Base-by-base conservation (phyloP, 176 grass and related monocot genomes). In the Metroxylon sagu region DNA sequence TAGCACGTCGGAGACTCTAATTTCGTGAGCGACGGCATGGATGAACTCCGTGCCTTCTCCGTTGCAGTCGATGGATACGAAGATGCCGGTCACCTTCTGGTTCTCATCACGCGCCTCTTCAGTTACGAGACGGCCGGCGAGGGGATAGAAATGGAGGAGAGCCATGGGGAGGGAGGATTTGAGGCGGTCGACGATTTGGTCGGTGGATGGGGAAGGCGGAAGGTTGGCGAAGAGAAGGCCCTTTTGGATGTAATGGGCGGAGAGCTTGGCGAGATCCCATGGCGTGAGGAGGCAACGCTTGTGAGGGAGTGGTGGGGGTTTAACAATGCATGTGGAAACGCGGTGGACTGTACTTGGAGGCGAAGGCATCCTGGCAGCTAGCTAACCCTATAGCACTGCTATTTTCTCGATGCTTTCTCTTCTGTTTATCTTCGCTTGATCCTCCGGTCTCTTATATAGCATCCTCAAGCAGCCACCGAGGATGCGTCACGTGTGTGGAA, bases 241-340 rank as follows among this genome's bases (percentile, higher is more conserved):
- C 54, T 92, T 92, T 18, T 87, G 79, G 55, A 86, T 92, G 79
- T 86, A 86, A 14, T 69, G 17, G 29, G 21, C 0, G 21, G 72
- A 87, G 16, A 93, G 76, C 2, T 80, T 26, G 49, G 29, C 2
- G 25, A 61, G 3, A 15, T 93, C 83, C 80, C 80, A 84, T 50
- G 50, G 29, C 23, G 56, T 81, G 14, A 84, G 52, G 18, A 74
- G 14, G 56, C 3, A 72, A 19, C 61, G 49, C 55, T 16, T 21
- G 3, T 59, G 31, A 5, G 52, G 50, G 2, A 73, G 76, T 1
- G 78, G 16, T 14, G 50, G 50, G 50, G 76, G 67, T 70, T 62
- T 62, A 2, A 62, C 60, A 2, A 4, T 49, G 60, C 15, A 62
- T 8, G 60, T 62, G 35, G 60, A 62, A 7, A 62, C 6, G 31